Base-by-base conservation (phyloP, 768 basidiomycete genomes). In the Mycena albidolilacea region DNA sequence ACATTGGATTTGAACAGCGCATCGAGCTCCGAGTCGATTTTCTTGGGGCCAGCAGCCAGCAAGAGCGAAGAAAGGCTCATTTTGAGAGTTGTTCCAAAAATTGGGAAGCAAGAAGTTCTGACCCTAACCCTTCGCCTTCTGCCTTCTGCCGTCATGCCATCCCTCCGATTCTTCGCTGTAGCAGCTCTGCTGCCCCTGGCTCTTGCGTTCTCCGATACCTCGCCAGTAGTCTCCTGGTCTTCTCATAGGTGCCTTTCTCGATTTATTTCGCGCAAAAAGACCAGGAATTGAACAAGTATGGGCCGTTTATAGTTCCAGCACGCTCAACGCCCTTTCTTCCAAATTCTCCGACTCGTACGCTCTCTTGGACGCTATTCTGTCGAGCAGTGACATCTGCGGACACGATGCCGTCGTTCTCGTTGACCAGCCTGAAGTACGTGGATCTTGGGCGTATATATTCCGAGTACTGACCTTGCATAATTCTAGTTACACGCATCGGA, bases 401-500 rank as follows among this genome's bases (percentile, higher is more conserved):
- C 87, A 90, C 72, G 92, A 93, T 77, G 90, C 90, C 39, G 79
- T 96, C 14, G 84, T 95, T 9, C 78, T 95, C 11, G 83, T 94
- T 52, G 87, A 93, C 74, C 94, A 95, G 64, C 89, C 91, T 11
- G 92, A 93, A 30, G 94, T 95, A 80, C 72, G 91, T 85, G 12
- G 21, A 66, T 44, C 54, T 55, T 2, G 70, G 35, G 41, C 30
- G n/a, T 55, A 17, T 54, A 35, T 64, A 41, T 48, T 4, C 37
- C 46, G 48, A 50, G 15, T 48, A 21, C 21, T 12, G 57, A 65
- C 48, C 46, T 64, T 41, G 41, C 73, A n/a, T n/a, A 76, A 35
- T 52, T 11, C 77, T 23, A 95, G 94, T 83, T 93, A 5, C 94
- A 92, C 76, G 91, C 92, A 35, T 91, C 93, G n/a, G 93, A 95